These are phyloP conservation scores for Ogataea pilisensis DNA, from an alignment of 805 yeast species.

Conservation along the genomic window DNA sequence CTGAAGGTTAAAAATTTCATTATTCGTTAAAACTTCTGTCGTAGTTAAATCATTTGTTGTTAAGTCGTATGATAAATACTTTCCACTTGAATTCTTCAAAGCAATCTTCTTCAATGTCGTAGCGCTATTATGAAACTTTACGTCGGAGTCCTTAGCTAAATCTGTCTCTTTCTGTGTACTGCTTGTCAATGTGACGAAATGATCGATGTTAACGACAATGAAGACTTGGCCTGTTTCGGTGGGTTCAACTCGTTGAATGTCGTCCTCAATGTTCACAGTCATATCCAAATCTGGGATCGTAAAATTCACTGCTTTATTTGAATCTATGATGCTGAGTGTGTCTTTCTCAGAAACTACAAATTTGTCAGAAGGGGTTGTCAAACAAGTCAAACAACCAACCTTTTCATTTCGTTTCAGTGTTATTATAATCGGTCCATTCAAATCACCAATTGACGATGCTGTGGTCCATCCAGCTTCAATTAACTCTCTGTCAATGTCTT, in stretches of 20 bases:
- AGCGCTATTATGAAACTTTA: too few relatives aligned
- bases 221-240: slow-evolving; percentile 25
- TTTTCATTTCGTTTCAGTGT: slow-evolving; percentile 9
- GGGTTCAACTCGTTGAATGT: slow-evolving; percentile 25
- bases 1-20: slow-evolving; percentile 25
- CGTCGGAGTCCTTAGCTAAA: too few relatives aligned
- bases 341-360: slow-evolving; percentile 11
- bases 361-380: slow-evolving; percentile 6
- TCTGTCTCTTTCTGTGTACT: not conserved
- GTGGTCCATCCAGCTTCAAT: slow-evolving; percentile 32
- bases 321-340: slow-evolving; percentile 9
- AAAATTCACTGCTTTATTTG: slow-evolving; percentile 16
- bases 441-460: slow-evolving; percentile 15
- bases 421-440: slow-evolving; percentile 26
- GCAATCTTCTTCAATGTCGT: slow-evolving; percentile 14
- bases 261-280: slow-evolving; percentile 4
- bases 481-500: slow-evolving; percentile 14
- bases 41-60: slow-evolving; percentile 13
- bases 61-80: slow-evolving; percentile 21
- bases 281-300: slow-evolving; percentile 10
- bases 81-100: slow-evolving; percentile 22
- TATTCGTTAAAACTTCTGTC: slow-evolving; percentile 26
- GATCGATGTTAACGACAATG: slow-evolving; percentile 20
- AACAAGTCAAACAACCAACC: slow-evolving; percentile 15
- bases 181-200: slow-evolving; percentile 11